Base-by-base conservation (phyloP, 2,329 filamentous ascomycete genomes). In the Metarhizium guizhouense region DNA sequence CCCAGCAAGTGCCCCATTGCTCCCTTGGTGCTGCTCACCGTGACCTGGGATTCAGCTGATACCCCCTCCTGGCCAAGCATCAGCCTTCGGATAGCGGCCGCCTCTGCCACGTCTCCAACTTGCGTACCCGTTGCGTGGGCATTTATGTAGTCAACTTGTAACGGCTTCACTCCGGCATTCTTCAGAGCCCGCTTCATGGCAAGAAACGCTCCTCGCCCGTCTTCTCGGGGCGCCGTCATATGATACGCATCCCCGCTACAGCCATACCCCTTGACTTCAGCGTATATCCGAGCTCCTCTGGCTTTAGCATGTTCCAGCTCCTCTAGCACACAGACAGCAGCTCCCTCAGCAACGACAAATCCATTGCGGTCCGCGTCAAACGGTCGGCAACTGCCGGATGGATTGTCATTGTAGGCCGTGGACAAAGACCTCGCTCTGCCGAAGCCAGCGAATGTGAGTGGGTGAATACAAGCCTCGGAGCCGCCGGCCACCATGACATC, bases 401-500 rank as follows among this genome's bases (percentile, higher is more conserved):
- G 91, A 10, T 78, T 70, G 57, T 88, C 75, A 65, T 96, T 96
- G 74, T 84, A 95, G 3, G 78, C 80, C 0, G 90, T 95, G 6
- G 90, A 86, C 40, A 99, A 75, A 53, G 92, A 96, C 57, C 93
- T 83, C 1, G 92, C 90, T 59, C 91, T 82, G 29, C 90, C 87
- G 66, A 99, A 99, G 6, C 93, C 94, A 6, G 92, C 90, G 62
- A 97, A 87, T 2, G 93, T 89, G 47, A 99, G 78, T 10, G 94
- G 94, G 67, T 99, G 93, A 55, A 99, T 93, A 69, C 94, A 99
- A 0, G 93, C 91, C 71, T 99, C 94, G 8, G 93, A 84, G 32
- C 93, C 93, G 47, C 94, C 94, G n/a, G 94, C 91, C 8, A 99
- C 74, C 91, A 99, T 97, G 54, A 97, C 87, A 69, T 96, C 82